Conservation (phyloP, 306 rosid species). For the Albizia julibrissin region DNA sequence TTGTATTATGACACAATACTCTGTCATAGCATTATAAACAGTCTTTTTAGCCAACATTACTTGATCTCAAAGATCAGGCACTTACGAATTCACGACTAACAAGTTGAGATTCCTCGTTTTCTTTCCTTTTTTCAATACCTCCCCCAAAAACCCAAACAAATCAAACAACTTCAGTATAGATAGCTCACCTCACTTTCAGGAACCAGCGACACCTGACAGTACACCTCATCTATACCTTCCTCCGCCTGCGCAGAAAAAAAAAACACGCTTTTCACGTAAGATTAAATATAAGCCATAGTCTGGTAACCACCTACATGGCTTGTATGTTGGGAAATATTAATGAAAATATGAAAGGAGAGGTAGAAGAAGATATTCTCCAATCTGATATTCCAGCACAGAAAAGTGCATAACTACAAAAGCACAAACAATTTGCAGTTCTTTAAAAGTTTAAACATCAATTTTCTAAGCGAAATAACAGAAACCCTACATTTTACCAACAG, state of each 20-base stretch:
- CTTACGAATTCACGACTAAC: neutral
- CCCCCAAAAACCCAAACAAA: constrained; percentile 34
- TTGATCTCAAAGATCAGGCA: constrained; percentile 5
- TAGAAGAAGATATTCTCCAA: neutral
- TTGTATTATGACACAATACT: neutral
- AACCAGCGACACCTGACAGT: constrained; percentile 76
- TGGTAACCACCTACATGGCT: neutral
- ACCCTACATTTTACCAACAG: constrained; percentile 27
- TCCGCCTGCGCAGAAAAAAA: constrained; percentile 72
- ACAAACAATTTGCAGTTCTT: neutral
- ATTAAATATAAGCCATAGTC: constrained; percentile 19
- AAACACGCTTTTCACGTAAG: constrained; percentile 20
- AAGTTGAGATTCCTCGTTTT: constrained; percentile 4
- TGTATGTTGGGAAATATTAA: neutral
- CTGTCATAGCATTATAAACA: constrained; percentile 4
- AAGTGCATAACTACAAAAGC: neutral
- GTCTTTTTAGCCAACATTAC: constrained; percentile 4
- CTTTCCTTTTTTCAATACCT: constrained; percentile 25
- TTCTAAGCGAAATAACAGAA: constrained; percentile 28
- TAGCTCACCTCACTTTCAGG: constrained; percentile 90
- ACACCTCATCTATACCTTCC: constrained; percentile 92
- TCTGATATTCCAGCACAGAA: constrained; percentile 16
- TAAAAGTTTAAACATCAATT: neutral
- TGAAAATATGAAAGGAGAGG: neutral
- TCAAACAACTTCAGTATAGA: neutral